A percentile compares a stretch with the other conserved stretches of the same genome.
phyloP scores from a whole-genome alignment of 192 early-diverging fungal genomes.

The Coemansia reversa region DNA sequence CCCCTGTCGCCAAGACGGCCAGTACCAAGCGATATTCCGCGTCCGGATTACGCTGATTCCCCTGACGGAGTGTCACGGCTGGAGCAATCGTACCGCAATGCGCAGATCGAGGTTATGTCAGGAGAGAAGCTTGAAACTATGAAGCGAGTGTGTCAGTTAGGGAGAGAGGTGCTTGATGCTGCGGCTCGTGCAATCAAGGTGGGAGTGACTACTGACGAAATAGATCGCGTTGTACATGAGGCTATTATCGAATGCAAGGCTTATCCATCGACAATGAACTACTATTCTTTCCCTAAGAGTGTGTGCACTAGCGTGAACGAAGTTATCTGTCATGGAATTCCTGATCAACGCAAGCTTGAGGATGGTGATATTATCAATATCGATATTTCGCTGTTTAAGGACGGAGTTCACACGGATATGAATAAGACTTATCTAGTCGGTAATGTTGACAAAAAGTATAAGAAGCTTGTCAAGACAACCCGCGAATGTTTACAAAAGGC shows the following conservation, averaged over 20 bases:
- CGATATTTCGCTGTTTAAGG: conserved; percentile 84
- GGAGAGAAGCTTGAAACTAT: conserved; percentile 75
- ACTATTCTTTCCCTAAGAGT: conserved; percentile 94
- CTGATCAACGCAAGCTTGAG: conserved; percentile 86
- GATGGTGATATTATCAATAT: conserved; percentile 98
- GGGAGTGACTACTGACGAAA: conserved; percentile 93
- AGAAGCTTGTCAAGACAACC: conserved; percentile 75
- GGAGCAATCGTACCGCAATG: conserved; percentile 72
- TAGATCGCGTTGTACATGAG: conserved; percentile 94
- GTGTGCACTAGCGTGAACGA: conserved; percentile 88
- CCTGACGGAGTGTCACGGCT: conserved; percentile 68
- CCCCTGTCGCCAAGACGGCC: conserved; percentile 68
- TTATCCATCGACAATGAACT: conserved; percentile 97
- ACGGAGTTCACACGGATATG: conserved; percentile 94
- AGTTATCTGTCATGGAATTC: conserved; percentile 98
- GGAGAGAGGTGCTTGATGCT: conserved; percentile 87
- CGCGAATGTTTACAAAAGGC: conserved; percentile 89
- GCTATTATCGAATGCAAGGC: conserved; percentile 86
- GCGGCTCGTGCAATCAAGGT: conserved; percentile 75
- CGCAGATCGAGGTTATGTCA: conserved; percentile 68
- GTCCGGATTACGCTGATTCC: conserved; percentile 69
- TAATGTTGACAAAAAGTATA: conserved; percentile 74
- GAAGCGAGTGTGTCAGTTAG: conserved; percentile 74
- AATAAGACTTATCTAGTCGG: conserved; percentile 94
- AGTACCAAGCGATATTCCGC: conserved; percentile 65